Evolutionary conservation across 345 rosid genomes (phyloP), one percentile per base, ranked within the genome.

Genomic region (Citrus sp.): DNA sequence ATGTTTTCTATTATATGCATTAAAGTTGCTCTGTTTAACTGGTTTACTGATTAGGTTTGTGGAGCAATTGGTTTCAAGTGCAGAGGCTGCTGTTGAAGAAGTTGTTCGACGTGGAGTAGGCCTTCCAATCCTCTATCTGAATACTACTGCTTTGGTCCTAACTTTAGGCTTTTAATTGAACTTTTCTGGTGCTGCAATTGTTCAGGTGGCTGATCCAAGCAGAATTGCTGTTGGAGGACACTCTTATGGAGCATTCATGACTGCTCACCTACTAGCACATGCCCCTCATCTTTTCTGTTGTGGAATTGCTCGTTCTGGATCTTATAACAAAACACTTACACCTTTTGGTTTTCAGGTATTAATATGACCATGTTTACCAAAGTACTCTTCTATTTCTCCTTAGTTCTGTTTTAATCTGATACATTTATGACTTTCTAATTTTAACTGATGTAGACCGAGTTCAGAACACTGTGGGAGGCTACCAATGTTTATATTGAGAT

Each of bases 21-120:
- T 46, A 46, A 46, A 46, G 51, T 5, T 65, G 38, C 37, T 16
- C 55, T 67, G 25, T 25, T 59, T 77, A 40, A 54, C 66, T 40
- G 59, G 78, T 67, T 77, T 67, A 28, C 78, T 78, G 61, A 78
- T 42, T 81, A 96, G 99, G 83, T 96, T 94, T 73, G 93, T 96
- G 49, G 98, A 96, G 85, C 99, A 96, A 83, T 82, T 94, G 84
- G 97, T 96, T 84, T 82, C 94, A 74, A 96, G 98, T 89, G 98
- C 98, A 19, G 99, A 92, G 85, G 99, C 99, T 81, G 98, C 99
- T 81, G 99, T 94, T 60, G 95, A 94, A 87, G 99, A 96, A 87
- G 98, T 96, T 67, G 85, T 92, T 78, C 86, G 82, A 79, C 97
- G 97, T 37, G 97, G 99, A 80, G 99, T 94, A 86, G 82, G 92